phyloP scores from a whole-genome alignment of 495 filamentous ascomycete species.

The Oleoguttula mirabilis region DNA sequence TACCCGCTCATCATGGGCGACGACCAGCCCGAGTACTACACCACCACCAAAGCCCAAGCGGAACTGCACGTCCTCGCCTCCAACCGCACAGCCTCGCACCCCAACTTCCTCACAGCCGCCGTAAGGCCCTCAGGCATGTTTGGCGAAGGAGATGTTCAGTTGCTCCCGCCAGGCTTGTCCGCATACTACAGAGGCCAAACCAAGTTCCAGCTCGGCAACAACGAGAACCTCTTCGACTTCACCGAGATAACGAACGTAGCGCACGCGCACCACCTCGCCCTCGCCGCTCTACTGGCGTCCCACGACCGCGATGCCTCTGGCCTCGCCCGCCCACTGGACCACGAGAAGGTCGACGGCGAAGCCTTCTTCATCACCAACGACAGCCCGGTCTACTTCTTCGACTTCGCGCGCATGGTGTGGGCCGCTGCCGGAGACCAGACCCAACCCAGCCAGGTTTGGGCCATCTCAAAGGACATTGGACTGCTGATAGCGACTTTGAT shows the following conservation, averaged over 20 bases:
- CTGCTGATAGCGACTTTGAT: slow-evolving; percentile 52
- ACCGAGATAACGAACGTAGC: slow-evolving; percentile 71
- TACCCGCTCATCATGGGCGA: slow-evolving; percentile 65
- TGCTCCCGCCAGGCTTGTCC: slow-evolving; percentile 35
- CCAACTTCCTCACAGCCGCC: slow-evolving; percentile 21
- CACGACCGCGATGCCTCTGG: slow-evolving; percentile 38
- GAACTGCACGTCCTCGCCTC: slow-evolving; percentile 74
- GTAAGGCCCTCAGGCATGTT: slow-evolving; percentile 22
- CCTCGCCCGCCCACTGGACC: slow-evolving; percentile 43
- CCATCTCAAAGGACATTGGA: slow-evolving; percentile 51
- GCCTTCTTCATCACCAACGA: slow-evolving; percentile 95
- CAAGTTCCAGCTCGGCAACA: slow-evolving; percentile 73
- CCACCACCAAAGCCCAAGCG: slow-evolving; percentile 58
- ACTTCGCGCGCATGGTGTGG: slow-evolving; percentile 74
- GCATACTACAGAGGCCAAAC: slow-evolving; percentile 43
- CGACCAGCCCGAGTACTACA: slow-evolving; percentile 78
- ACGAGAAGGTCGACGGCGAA: slow-evolving; percentile 81
- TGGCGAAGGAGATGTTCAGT: slow-evolving; percentile 41
- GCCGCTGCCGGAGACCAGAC: slow-evolving; percentile 30
- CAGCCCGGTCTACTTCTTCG: slow-evolving; percentile 90
- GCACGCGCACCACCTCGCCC: slow-evolving; percentile 60
- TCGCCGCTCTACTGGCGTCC: slow-evolving; percentile 55
- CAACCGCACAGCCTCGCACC: slow-evolving; percentile 55
- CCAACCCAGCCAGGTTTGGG: slow-evolving; percentile 45
- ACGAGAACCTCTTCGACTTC: slow-evolving; percentile 81